phyloP scores from a whole-genome alignment of 1,284 basidiomycete species.

The Agroathelia rolfsii region DNA sequence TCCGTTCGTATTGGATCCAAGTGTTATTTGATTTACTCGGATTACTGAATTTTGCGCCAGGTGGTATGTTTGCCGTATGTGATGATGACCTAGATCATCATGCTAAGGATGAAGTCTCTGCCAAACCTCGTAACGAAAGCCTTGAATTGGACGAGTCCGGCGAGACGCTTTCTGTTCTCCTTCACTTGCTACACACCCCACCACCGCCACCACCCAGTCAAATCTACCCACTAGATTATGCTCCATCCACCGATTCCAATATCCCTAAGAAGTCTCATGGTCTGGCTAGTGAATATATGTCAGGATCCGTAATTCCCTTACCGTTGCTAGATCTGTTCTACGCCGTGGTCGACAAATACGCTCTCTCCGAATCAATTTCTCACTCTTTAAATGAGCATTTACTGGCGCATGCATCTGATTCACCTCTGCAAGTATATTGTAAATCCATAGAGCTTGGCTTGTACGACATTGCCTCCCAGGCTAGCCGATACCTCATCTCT shows the following conservation, averaged over 20 bases:
- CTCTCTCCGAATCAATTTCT: slow-evolving; percentile 32
- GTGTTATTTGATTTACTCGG: slow-evolving; percentile 7
- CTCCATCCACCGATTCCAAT: no score
- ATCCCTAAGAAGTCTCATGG: no score
- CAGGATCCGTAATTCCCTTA: slow-evolving; percentile 42
- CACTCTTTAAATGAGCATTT: slow-evolving; percentile 38
- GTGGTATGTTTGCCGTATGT: slow-evolving; percentile 54
- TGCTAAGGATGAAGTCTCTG: slow-evolving; percentile 10
- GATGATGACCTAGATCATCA: slow-evolving; percentile 22
- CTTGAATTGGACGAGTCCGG: slow-evolving; percentile 45
- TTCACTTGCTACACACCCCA: slow-evolving; percentile 43
- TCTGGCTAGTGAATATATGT: slow-evolving; percentile 24
- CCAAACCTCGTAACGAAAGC: slow-evolving; percentile 18
- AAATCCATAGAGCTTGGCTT: slow-evolving; percentile 34
- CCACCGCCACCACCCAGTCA: slow-evolving; percentile 27
- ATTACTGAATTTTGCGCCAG: slow-evolving; percentile 23
- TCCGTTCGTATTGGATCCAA: slow-evolving; percentile 31
- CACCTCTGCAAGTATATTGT: slow-evolving; percentile 48
- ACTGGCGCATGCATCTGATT: slow-evolving; percentile 36
- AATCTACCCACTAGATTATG: slow-evolving; percentile 10
- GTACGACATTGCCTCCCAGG: slow-evolving; percentile 36
- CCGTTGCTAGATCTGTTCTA: slow-evolving; percentile 47
- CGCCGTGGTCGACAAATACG: slow-evolving; percentile 53
- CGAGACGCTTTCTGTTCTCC: slow-evolving; percentile 33
- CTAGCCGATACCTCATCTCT: slow-evolving; percentile 41